Base-by-base conservation (phyloP, 495 filamentous ascomycete species). In the Letharia columbiana region DNA sequence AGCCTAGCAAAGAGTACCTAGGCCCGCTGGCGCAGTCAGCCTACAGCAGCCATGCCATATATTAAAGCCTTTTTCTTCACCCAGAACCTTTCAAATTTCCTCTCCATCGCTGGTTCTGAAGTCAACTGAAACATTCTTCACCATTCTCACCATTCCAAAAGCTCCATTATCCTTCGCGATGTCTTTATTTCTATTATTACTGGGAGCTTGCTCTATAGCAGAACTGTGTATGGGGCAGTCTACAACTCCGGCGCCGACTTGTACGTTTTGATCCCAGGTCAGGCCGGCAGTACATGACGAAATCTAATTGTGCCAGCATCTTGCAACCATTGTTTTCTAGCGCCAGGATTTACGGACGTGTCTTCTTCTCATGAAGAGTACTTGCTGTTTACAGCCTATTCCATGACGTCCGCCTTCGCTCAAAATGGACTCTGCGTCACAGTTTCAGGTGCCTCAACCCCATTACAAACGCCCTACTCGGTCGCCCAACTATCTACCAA, bases 361-460 rank as follows among this genome's bases (percentile, higher is more conserved):
- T 56, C 52, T 31, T 17, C 31, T 7, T 35, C 31, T 10, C 1
- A 17, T 17, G 28, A 18, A 2, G 52, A 56, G 6, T 33, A 56
- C 52, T 18, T 56, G 28, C 52, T 56, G 0, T 56, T 56, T 5
- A 56, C 52, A 35, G 52, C 52, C 52, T 56, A 56, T 8, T 56
- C 52, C 23, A 56, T 56, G 31, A 56, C 52, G 2, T 56, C 52
- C 52, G 15, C 52, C 52, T 56, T 56, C 52, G 52, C 52, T 18
- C 52, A 56, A 35, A 31, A 56, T 10, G 52, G 52, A 35, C 35
- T 8, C 52, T 56, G 52, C 31, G 3, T 17, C 52, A 56, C 52
- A 0, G 18, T n/a, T 8, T 35, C 52, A 15, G 52, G 52, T 4
- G 28, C 52, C 31, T 18, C 28, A 35, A 17, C 28, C 1, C 5